Conservation (phyloP, 495 filamentous ascomycete genomes). For the Astrothelium subdiscretum region DNA sequence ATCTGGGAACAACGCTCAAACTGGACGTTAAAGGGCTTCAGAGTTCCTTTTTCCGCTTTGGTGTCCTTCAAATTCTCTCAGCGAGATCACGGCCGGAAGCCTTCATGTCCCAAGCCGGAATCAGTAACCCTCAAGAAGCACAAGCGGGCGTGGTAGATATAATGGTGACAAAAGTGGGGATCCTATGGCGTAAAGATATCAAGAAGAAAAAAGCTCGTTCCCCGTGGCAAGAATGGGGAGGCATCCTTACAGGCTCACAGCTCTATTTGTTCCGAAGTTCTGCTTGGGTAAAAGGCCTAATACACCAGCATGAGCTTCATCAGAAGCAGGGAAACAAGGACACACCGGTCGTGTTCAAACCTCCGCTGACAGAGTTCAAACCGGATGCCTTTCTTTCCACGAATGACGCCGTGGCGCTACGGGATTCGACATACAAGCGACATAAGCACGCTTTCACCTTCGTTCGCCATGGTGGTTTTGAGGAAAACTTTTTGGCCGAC, state of each 20-base stretch:
- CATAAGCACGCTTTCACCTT: constrained; percentile 94
- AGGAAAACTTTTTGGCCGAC: constrained; percentile 85
- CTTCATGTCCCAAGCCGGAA: constrained; percentile 59
- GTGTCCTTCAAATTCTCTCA: constrained; percentile 87
- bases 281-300: constrained; percentile 78
- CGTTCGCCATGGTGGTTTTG: constrained; percentile 74
- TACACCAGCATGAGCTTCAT: constrained; percentile 74
- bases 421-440: constrained; percentile 81
- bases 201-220: constrained; percentile 92
- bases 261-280: constrained; percentile 94
- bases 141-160: constrained; percentile 93
- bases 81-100: constrained; percentile 85
- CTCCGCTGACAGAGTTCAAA: constrained; percentile 82
- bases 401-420: constrained; percentile 76
- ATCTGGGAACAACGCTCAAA: constrained; percentile 59
- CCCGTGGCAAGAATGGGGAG: constrained; percentile 98
- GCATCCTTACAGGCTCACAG: constrained; percentile 85
- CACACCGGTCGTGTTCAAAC: constrained; percentile 72
- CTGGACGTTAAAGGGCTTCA: constrained; percentile 70
- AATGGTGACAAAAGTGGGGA: constrained; percentile 89
- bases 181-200: constrained; percentile 88
- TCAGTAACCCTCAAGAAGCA: constrained; percentile 79
- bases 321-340: constrained; percentile 54
- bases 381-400: constrained; percentile 87
- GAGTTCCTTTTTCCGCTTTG: constrained; percentile 78